Evolutionary conservation across 169 alveolate genomes (phyloP), one percentile per base, ranked within the genome.

Genomic region (Plasmodium yoelii): DNA sequence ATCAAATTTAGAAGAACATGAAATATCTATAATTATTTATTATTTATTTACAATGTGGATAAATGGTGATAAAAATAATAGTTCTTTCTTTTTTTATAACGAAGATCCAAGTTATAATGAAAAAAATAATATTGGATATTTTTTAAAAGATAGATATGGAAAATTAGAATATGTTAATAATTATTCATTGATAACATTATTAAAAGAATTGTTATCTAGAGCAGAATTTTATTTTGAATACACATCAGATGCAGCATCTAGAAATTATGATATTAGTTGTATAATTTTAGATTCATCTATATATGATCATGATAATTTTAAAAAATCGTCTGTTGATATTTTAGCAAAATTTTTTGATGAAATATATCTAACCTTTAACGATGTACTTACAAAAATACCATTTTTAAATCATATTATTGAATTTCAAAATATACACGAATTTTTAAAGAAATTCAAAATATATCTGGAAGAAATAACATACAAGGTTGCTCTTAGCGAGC

Each of bases 41-140:
- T 86, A 70, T 39, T 42, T 86, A 60, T 86, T 86, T 60, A 86
- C 91, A 12, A 47, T 86, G 56, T 86, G 91, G 91, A 69, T 86
- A 0, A 86, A 86, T n/a, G 91, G 87, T 18, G 87, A 68, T 53
- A 71, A 70, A 39, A 86, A 86, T 46, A 71, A 47, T 51, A 26
- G 42, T 5, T 86, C 91, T 0, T 86, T 86, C 49, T 86, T 86
- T 22, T 86, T 70, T 70, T 60, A 86, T 22, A 86, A 86, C 70
- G 73, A 70, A 34, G 91, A 86, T 34, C 46, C 69, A 22, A 47
- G 87, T 60, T 86, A 69, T 70, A 59, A 71, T 9, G 87, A 86
- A 73, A 59, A 70, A 72, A 70, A 86, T 44, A 55, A 49, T 59
- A 9, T 70, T 22, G 87, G 91, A 1, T 69, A 42, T 49, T 86